Evolutionary conservation across 31 red algal genomes (phyloP).

Genomic region (Odonthalia washingtoniensis): DNA sequence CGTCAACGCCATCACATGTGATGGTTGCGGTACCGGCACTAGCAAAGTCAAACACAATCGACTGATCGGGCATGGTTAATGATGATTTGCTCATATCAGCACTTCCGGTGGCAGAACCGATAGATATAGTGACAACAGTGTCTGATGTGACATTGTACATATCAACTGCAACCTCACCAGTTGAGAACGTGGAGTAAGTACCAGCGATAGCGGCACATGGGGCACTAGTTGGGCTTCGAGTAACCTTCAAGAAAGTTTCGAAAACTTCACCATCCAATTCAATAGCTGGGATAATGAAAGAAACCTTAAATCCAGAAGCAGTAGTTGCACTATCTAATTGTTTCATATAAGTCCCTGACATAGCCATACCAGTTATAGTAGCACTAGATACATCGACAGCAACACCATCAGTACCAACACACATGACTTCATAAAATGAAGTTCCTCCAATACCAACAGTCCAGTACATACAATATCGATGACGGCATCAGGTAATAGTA

Average conservation of each 20-base stretch:
- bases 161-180: slow-evolving; percentile 21
- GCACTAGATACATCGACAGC: slow-evolving; percentile 33
- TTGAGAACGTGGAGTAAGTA: slow-evolving; percentile 29
- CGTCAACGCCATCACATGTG: slow-evolving; percentile 47
- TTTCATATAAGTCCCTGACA: slow-evolving; percentile 37
- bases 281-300: slow-evolving; percentile 38
- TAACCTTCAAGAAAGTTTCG: slow-evolving; percentile 54
- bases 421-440: slow-evolving; percentile 38
- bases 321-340: slow-evolving; percentile 36
- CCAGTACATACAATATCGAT: too few relatives aligned
- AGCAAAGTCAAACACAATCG: slow-evolving; percentile 21
- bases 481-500: too few relatives aligned
- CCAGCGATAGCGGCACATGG: slow-evolving; percentile 53
- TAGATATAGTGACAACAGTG: slow-evolving; percentile 20
- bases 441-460: slow-evolving; percentile 38
- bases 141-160: slow-evolving; percentile 32
- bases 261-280: slow-evolving; percentile 50
- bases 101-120: neutral
- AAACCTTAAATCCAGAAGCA: slow-evolving; percentile 36
- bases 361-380: slow-evolving; percentile 19
- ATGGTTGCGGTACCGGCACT: slow-evolving; percentile 29
- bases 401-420: slow-evolving; percentile 37
- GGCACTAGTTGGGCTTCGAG: neutral
- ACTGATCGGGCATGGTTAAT: slow-evolving; percentile 41
- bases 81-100: slow-evolving; percentile 8